Evolutionary conservation across 1,284 basidiomycete species (phyloP), one percentile per base, ranked within the genome.

Genomic region (Flammula alnicola): DNA sequence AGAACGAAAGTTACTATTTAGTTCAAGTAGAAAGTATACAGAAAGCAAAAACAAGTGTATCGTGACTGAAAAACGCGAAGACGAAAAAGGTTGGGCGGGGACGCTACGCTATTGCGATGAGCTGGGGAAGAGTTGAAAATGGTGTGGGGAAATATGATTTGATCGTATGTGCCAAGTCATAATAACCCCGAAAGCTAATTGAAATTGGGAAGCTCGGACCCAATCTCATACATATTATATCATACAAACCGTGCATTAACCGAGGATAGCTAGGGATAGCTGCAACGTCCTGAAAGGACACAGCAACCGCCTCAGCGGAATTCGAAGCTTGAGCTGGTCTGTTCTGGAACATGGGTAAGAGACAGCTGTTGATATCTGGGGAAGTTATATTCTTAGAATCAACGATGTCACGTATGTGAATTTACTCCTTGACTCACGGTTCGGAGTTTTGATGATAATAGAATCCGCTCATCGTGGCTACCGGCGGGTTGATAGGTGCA

Each of bases 401-500:
- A 33, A 39, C 36, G 20, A 40, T 4, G 30, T 4, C 3, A 32
- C 8, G 30, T 5, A 12, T 32, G 10, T 37, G n/a, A 14, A 33
- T 9, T 14, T n/a, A 23, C 5, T 30, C n/a, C 17, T 55, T 40
- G 33, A 82, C 87, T 72, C 64, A 93, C 84, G 90, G 90, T 62
- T 93, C 90, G 47, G 87, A 91, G 62, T 91, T 89, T 73, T 89
- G 88, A 72, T 97, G 95, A 73, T 91, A 97, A 72, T 97, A 98
- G 71, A 93, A 96, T 20, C 92, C 91, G 56, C 81, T 87, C 88
- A 94, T 93, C 36, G 81, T 85, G 12, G 86, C 86, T 48, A 79
- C 76, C 11, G 78, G 75, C 14, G 73, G 62, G 37, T 66, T 64
- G 44, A 70, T 67, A 27, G 76, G 73, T 29, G 68, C 66, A 16